Percentiles rank a stretch among this genome's conserved stretches.
Conservation (phyloP, 2,329 filamentous ascomycete genomes). For the Aspergillus sp. region DNA sequence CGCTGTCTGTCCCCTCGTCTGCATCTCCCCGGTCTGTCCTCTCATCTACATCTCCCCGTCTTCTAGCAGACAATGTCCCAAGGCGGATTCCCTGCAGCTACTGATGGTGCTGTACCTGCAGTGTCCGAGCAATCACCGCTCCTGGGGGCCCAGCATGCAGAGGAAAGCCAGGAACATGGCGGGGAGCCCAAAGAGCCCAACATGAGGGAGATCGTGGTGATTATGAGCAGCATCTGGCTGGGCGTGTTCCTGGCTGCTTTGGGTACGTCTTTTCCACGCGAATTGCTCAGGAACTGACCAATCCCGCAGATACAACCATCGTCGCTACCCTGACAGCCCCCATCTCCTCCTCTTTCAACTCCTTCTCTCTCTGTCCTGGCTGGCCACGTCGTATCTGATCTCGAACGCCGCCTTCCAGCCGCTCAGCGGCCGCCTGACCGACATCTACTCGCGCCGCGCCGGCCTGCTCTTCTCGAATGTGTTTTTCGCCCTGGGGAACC, state of each 20-base stretch:
- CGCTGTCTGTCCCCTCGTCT: no score
- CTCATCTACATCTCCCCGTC: no score
- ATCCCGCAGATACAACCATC: conserved; percentile 58
- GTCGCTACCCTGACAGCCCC: conserved; percentile 77
- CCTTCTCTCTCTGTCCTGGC: conserved; percentile 77
- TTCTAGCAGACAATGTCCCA: no score
- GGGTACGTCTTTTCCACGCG: conserved; percentile 23
- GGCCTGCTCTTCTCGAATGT: conserved; percentile 72
- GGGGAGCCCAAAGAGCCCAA: conserved; percentile 35
- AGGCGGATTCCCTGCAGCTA: no score
- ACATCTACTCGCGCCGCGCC: conserved; percentile 73
- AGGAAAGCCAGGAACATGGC: conserved; percentile 7
- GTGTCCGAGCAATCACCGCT: conserved; percentile 25
- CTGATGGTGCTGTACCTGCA: conserved; percentile 3
- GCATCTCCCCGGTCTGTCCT: no score
- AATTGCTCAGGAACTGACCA: conserved; percentile 4
- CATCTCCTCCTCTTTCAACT: conserved; percentile 74
- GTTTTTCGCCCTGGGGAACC: conserved; percentile 69
- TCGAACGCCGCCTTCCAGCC: conserved; percentile 81
- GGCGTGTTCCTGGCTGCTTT: conserved; percentile 49
- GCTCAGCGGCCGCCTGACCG: conserved; percentile 73
- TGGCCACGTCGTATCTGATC: conserved; percentile 79
- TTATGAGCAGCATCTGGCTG: conserved; percentile 44
- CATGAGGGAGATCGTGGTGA: conserved; percentile 38
- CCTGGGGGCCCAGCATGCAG: conserved; percentile 11